These are phyloP conservation scores for Colletotrichum sublineola DNA, from an alignment of 2,329 filamentous ascomycete genomes.

Conservation along the genomic window DNA sequence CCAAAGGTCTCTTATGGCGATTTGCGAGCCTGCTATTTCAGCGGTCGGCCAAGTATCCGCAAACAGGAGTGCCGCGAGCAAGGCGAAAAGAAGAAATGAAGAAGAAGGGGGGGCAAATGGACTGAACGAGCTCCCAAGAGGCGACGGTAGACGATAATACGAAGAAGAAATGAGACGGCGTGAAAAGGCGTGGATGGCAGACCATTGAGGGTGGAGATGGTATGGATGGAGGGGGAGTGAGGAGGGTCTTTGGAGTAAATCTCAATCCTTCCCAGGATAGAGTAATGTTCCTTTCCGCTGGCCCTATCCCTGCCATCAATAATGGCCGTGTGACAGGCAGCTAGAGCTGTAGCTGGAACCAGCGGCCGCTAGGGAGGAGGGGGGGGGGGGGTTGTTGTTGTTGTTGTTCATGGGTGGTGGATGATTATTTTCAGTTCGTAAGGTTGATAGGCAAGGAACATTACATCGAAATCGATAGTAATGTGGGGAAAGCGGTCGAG, in stretches of 20 bases:
- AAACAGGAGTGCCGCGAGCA: slow-evolving; percentile 8
- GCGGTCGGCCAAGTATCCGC: not conserved
- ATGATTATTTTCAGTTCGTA: slow-evolving; percentile 35
- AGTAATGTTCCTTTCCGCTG: not conserved
- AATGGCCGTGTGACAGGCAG: slow-evolving; percentile 41
- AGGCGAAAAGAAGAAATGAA: not conserved
- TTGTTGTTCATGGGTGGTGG: slow-evolving; percentile 21
- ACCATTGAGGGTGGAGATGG: slow-evolving; percentile 39
- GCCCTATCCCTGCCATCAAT: slow-evolving; percentile 26
- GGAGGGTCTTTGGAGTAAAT: slow-evolving; percentile 24
- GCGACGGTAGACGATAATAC: slow-evolving; percentile 29
- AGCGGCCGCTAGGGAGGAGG: slow-evolving; percentile 22
- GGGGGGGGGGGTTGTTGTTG: too few species aligned
- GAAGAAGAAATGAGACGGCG: slow-evolving; percentile 40
- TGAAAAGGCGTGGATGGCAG: slow-evolving; percentile 30
- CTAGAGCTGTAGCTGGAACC: slow-evolving; percentile 36
- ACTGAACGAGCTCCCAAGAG: slow-evolving; percentile 11
- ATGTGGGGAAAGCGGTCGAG: slow-evolving; percentile 35
- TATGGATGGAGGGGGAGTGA: slow-evolving; percentile 17
- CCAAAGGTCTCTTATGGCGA: not conserved
- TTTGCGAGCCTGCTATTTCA: not conserved
- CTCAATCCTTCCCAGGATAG: slow-evolving; percentile 6
- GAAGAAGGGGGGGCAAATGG: not conserved
- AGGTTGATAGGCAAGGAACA: slow-evolving; percentile 35
- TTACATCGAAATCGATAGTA: slow-evolving; percentile 42